These are phyloP conservation scores for Argentina anserina DNA, from an alignment of 306 rosid species.

Conservation along the genomic window DNA sequence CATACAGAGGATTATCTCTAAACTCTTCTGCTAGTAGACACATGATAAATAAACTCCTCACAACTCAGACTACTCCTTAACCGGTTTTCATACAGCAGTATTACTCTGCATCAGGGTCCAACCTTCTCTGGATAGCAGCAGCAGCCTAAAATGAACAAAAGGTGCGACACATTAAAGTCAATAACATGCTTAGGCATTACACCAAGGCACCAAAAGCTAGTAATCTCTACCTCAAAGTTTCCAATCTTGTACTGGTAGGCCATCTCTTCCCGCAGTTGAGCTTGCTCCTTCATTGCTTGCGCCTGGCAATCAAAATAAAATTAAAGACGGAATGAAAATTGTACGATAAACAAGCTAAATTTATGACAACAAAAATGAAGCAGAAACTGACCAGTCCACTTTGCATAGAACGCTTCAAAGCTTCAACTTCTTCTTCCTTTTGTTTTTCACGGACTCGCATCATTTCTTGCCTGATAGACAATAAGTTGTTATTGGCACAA, in stretches of 20 bases:
- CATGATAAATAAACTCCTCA: neutral
- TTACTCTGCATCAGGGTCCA: slow-evolving; percentile 91
- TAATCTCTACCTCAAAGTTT: slow-evolving; percentile 65
- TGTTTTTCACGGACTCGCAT: slow-evolving; percentile 72
- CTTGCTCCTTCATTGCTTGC: slow-evolving; percentile 99
- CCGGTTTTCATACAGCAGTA: slow-evolving; percentile 44
- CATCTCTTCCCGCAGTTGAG: slow-evolving; percentile 98
- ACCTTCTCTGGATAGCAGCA: slow-evolving; percentile 92
- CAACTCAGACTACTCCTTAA: neutral
- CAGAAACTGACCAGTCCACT: slow-evolving; percentile 79
- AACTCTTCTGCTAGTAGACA: neutral
- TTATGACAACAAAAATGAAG: slow-evolving; percentile 11
- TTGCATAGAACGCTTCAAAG: slow-evolving; percentile 75
- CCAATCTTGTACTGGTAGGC: slow-evolving; percentile 95
- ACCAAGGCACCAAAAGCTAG: slow-evolving; percentile 8
- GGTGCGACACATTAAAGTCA: slow-evolving; percentile 12
- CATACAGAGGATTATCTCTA: neutral
- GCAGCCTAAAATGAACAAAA: slow-evolving; percentile 60
- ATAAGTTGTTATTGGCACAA: slow-evolving; percentile 8
- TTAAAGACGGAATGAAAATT: slow-evolving; percentile 1
- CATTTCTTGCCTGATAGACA: slow-evolving; percentile 63
- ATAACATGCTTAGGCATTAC: neutral
- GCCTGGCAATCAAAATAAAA: slow-evolving; percentile 53
- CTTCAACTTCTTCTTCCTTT: slow-evolving; percentile 79
- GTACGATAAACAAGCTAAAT: neutral